phyloP scores from a whole-genome alignment of 2,329 filamentous ascomycete genomes.

The Diaporthe velutina region DNA sequence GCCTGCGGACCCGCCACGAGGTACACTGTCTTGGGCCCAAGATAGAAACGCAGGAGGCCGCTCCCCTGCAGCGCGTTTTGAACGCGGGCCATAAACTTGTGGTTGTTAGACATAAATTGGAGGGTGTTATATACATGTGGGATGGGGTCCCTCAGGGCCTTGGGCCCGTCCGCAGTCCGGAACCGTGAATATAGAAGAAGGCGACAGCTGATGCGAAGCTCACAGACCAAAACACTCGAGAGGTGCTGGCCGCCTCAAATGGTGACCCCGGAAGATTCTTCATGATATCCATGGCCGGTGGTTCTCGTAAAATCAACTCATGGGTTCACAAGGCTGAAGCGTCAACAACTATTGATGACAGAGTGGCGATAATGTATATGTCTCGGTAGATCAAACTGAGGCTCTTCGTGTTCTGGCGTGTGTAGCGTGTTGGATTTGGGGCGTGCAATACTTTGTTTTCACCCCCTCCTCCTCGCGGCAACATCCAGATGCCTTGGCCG shows the following conservation, averaged over 20 bases:
- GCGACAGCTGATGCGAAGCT: neutral
- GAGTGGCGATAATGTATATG: neutral
- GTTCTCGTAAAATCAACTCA: neutral
- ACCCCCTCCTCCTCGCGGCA: too few species aligned
- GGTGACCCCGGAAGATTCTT: neutral
- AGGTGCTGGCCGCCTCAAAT: neutral
- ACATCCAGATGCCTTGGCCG: neutral
- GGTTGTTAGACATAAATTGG: slow-evolving; percentile 40
- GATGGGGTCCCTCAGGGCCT: slow-evolving; percentile 33
- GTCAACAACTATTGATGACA: neutral
- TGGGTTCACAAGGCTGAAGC: neutral
- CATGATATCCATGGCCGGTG: neutral
- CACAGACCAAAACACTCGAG: neutral
- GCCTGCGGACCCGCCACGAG: slow-evolving; percentile 38
- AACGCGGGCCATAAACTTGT: slow-evolving; percentile 36
- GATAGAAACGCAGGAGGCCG: slow-evolving; percentile 36
- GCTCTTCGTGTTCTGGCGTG: neutral
- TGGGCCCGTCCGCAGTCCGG: neutral
- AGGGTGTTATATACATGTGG: slow-evolving; percentile 41
- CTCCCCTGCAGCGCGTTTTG: slow-evolving; percentile 20
- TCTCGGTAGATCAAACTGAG: neutral
- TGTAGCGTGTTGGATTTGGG: neutral
- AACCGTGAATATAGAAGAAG: neutral
- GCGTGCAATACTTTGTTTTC: neutral
- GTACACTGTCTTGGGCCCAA: slow-evolving; percentile 39